Evolutionary conservation across 2,329 filamentous ascomycete genomes (phyloP).

Genomic region (Ophiostoma himal-ulmi): DNA sequence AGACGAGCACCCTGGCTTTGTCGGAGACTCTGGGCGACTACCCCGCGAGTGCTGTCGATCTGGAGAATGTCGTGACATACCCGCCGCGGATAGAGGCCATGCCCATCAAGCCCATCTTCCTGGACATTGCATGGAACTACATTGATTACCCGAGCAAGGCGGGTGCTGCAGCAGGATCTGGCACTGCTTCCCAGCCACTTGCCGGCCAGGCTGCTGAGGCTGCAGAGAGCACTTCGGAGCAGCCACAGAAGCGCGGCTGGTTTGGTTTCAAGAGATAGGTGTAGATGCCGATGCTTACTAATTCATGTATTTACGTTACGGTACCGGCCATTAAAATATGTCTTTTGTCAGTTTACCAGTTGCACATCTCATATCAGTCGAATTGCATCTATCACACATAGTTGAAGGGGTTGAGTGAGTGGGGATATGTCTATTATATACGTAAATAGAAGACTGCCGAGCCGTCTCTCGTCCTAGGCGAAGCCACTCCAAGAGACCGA

Average conservation of each 20-base stretch:
- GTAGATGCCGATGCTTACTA: not conserved
- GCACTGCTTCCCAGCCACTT: constrained; percentile 26
- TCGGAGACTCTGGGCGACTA: constrained; percentile 73
- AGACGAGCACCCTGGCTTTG: constrained; percentile 41
- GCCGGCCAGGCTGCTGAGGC: constrained; percentile 28
- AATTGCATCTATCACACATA: not conserved
- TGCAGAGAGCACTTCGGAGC: constrained; percentile 34
- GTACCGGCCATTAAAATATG: not conserved
- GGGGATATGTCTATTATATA: constrained; percentile 24
- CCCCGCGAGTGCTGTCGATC: constrained; percentile 60
- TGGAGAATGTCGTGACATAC: constrained; percentile 77
- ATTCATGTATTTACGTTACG: not conserved
- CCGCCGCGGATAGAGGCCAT: constrained; percentile 77
- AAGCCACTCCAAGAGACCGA: not conserved
- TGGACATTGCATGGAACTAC: constrained; percentile 97
- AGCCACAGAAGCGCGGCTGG: constrained; percentile 63
- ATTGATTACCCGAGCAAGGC: constrained; percentile 76
- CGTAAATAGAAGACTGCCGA: constrained; percentile 13
- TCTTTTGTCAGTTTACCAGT: too few species aligned
- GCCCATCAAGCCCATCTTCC: constrained; percentile 89
- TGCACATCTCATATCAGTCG: not conserved
- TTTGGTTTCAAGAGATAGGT: constrained; percentile 61
- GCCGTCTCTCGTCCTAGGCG: not conserved
- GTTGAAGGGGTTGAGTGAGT: constrained; percentile 12
- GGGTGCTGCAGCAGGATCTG: constrained; percentile 26